Base-by-base conservation (phyloP, 73 alveolate species). In the Paramecium sonneborni region DNA sequence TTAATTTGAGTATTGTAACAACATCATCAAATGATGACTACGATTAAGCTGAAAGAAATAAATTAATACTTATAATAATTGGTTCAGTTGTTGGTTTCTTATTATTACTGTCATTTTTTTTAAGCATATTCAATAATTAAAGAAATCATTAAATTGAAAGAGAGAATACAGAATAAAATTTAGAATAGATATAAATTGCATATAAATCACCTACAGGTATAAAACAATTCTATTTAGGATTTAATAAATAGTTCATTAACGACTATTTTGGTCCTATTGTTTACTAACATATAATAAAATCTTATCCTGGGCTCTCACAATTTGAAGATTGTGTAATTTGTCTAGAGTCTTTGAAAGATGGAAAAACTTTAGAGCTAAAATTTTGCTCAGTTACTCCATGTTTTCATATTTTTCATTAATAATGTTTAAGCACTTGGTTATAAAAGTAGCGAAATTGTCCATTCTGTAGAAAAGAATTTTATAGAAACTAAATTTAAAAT, bases 301-400 rank as follows among this genome's bases (percentile, higher is more conserved):
- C 21, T 38, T 79, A 79, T 39, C 41, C 44, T 32, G 72, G 72
- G n/a, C 28, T 79, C 0, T 38, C 20, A 23, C 20, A 79, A 34
- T 79, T 79, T 43, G 90, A 79, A 62, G 90, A 79, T 24, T 79
- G 90, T 46, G 55, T 79, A 4, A 79, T 79, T 30, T 79, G 90
- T 43, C 26, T 79, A n/a, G 90, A 79, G 21, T 20, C 90, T n/a
- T 23, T 79, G 10, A 79, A 43, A 44, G 18, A 72, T 18, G 67
- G 24, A 1, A 35, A 1, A 20, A 20, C 2, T 18, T 21, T 12
- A 0, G 18, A 39, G 20, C 15, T 62, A 32, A 30, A 12, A 6
- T 12, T 3, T 21, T 79, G 90, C 18, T 32, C 76, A 21, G 56
- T 79, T 5, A 79, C 90, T 23, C 90, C 90, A 24, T 79, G 90